Conservation (phyloP, 305 asterid species). For the Rubia occidens region DNA sequence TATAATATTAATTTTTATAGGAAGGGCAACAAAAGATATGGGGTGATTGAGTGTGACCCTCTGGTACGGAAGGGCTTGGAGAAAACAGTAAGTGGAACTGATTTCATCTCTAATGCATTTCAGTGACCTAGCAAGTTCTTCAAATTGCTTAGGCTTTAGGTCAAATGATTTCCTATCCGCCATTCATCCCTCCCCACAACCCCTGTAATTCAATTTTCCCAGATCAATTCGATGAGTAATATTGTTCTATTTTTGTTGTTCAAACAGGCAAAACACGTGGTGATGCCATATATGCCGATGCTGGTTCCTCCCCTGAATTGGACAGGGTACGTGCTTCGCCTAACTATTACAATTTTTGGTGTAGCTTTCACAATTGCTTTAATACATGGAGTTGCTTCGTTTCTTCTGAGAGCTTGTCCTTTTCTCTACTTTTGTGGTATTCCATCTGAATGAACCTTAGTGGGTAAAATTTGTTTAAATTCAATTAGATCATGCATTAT, state of each 20-base stretch:
- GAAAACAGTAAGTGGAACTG: slow-evolving; percentile 56
- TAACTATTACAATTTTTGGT: slow-evolving; percentile 1
- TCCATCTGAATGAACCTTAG: neutral
- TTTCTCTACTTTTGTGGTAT: neutral
- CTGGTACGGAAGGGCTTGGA: slow-evolving; percentile 89
- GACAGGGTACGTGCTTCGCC: slow-evolving; percentile 63
- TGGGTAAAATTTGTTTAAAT: neutral
- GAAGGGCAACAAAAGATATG: slow-evolving; percentile 67
- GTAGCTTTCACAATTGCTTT: neutral
- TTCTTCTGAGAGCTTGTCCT: neutral
- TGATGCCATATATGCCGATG: slow-evolving; percentile 99
- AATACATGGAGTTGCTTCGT: neutral
- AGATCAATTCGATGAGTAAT: neutral
- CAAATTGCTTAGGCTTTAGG: neutral
- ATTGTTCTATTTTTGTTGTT: slow-evolving; percentile 12
- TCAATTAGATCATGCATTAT: neutral
- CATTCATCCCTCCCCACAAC: neutral
- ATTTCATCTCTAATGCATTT: slow-evolving; percentile 11
- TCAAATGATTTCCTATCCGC: neutral
- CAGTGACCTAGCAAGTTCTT: slow-evolving; percentile 11
- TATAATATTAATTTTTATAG: slow-evolving; percentile 28
- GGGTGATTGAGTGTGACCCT: slow-evolving; percentile 94
- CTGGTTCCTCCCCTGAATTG: slow-evolving; percentile 84
- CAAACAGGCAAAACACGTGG: slow-evolving; percentile 92
- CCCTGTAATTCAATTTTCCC: neutral